phyloP scores from a whole-genome alignment of 2,329 filamentous ascomycete species.

The Aspergillus puulaauensis region DNA sequence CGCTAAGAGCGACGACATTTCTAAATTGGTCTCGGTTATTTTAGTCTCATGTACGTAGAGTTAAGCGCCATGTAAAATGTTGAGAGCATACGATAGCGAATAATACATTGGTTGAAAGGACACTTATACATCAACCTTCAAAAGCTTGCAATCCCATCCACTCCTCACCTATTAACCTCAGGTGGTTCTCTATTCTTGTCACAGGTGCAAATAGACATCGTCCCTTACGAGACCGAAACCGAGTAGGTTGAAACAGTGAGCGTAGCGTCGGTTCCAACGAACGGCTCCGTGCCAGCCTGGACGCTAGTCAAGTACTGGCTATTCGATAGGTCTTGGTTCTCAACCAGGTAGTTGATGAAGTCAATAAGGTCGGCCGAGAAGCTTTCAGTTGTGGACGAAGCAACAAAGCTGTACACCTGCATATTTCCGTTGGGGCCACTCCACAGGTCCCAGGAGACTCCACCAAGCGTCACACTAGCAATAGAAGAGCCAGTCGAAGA shows the following conservation, averaged over 20 bases:
- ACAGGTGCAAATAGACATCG: neutral
- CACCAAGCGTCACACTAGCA: constrained; percentile 55
- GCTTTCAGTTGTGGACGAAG: constrained; percentile 45
- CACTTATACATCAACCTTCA: neutral
- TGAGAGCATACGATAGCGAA: neutral
- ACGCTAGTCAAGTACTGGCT: constrained; percentile 56
- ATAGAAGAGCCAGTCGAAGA: constrained; percentile 49
- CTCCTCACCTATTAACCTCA: neutral
- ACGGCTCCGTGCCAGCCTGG: constrained; percentile 39
- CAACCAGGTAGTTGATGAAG: constrained; percentile 59
- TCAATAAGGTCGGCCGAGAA: constrained; percentile 59
- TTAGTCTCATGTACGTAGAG: neutral
- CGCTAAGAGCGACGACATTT: neutral
- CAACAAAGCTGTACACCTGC: constrained; percentile 62
- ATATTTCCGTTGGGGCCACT: constrained; percentile 59
- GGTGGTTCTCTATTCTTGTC: neutral
- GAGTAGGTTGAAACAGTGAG: constrained; percentile 32
- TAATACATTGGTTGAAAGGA: neutral
- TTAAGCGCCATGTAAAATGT: neutral
- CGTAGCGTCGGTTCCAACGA: constrained; percentile 29
- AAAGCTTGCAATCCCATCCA: neutral
- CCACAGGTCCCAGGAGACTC: constrained; percentile 58
- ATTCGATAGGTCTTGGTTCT: constrained; percentile 31
- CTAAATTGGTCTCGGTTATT: constrained; percentile 3
- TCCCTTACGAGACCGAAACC: constrained; percentile 25